Base-by-base conservation (phyloP, 2,329 filamentous ascomycete species). In the Pseudovirgaria hyperparasitica region DNA sequence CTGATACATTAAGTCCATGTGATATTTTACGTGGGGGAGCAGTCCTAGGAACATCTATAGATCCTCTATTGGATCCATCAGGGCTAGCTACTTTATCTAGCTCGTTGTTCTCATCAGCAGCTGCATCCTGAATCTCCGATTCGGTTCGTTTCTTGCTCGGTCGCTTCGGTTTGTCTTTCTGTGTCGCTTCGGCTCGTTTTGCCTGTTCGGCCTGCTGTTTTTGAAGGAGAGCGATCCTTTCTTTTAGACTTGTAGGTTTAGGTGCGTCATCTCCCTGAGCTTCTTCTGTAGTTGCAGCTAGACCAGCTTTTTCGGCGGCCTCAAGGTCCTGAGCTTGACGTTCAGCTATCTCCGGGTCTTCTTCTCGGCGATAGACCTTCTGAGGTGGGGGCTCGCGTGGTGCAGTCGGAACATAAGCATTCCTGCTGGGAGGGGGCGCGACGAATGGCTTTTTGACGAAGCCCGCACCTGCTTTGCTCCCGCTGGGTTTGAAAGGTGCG, bases 381-480 rank as follows among this genome's bases (percentile, higher is more conserved):
- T 76, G 67, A 5, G 76, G 68, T 1, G 78, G 75, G 10, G 68
- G 58, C 35, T 90, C 79, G 13, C 76, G 72, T 4, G 69, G 65
- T 9, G 68, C 64, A 4, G 81, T 76, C 14, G 90, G 82, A 7
- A 98, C 69, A 45, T 82, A 98, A 14, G 87, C 80, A 59, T 94
- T 79, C 40, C 84, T 79, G 53, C 85, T 93, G 1, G 90, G 90
- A 11, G 90, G 90, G 27, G 90, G 85, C 4, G 90, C 82, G 30
- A 98, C 86, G 45, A 94, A 98, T 0, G 87, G 85, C 57, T 96
- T 96, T 66, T 87, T 94, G 55, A 98, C 76, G 47, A 96, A 96
- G 28, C 67, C 67, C 36, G 67, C 66, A 25, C 68, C 62, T 32
- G 70, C 66, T 16, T 67, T 60, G 8, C 58, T 50, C 2, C 72